phyloP scores from a whole-genome alignment of 306 rosid species.

The Dryas octopetala region DNA sequence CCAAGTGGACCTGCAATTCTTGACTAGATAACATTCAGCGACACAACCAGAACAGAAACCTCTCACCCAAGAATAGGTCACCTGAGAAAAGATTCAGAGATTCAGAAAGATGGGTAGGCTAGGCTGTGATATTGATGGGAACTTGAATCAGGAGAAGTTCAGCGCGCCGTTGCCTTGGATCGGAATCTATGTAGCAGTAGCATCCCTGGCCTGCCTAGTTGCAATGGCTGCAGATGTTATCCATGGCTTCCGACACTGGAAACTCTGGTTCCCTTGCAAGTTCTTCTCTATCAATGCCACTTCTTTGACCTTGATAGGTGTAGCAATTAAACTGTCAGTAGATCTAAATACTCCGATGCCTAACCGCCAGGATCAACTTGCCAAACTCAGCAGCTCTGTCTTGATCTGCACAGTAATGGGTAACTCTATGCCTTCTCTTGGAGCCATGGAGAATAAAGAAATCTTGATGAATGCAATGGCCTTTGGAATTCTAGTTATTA shows the following conservation, averaged over 20 bases:
- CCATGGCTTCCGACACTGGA: constrained; percentile 50
- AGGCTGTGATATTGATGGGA: constrained; percentile 55
- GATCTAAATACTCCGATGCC: constrained; percentile 90
- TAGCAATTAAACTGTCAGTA: constrained; percentile 61
- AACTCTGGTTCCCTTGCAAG: constrained; percentile 77
- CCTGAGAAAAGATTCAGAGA: neutral
- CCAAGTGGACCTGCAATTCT: constrained; percentile 1
- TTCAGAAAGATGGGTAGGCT: constrained; percentile 38
- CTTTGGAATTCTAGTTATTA: constrained; percentile 67
- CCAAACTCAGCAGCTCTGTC: constrained; percentile 73
- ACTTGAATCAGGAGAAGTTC: constrained; percentile 59
- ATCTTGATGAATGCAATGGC: constrained; percentile 68
- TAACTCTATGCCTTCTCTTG: constrained; percentile 85
- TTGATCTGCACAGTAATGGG: constrained; percentile 69
- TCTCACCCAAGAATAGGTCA: neutral
- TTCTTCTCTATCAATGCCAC: constrained; percentile 76
- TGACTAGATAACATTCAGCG: neutral
- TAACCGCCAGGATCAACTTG: constrained; percentile 65
- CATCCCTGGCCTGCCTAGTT: constrained; percentile 56
- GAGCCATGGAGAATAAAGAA: constrained; percentile 61
- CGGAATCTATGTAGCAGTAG: constrained; percentile 78
- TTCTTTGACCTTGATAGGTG: constrained; percentile 65
- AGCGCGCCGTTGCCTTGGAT: constrained; percentile 92
- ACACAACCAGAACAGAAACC: neutral
- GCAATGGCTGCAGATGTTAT: constrained; percentile 62